These are phyloP conservation scores for Candida xiaguanensis DNA, from an alignment of 805 yeast species.

Conservation along the genomic window DNA sequence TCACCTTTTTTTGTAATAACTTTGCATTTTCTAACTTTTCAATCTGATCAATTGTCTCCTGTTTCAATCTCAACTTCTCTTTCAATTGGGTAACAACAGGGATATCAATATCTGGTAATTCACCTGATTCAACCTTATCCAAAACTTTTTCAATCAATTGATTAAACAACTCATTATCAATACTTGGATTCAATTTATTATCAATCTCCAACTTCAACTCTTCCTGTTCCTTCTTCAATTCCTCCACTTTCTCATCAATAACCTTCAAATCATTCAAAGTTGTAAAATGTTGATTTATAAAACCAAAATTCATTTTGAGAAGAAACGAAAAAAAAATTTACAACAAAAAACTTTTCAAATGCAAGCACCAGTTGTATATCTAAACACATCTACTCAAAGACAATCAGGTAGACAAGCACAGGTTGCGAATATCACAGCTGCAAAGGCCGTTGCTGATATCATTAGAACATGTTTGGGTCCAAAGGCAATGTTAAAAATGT, in stretches of 20 bases:
- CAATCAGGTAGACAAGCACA: slow-evolving; percentile 98
- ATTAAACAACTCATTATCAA: not conserved
- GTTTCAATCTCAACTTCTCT: not conserved
- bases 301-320: slow-evolving; percentile 7
- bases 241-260: slow-evolving; percentile 22
- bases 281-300: slow-evolving; percentile 32
- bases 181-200: not conserved
- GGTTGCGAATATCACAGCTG: slow-evolving; percentile 94
- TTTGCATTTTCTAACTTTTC: not conserved
- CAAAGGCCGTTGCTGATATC: slow-evolving; percentile 98
- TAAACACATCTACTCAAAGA: slow-evolving; percentile 82
- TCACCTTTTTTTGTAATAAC: not conserved
- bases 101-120: not conserved
- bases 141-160: not conserved
- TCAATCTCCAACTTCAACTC: slow-evolving; percentile 6
- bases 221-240: slow-evolving; percentile 18
- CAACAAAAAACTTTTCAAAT: slow-evolving; percentile 17
- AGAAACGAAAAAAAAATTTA: slow-evolving; percentile 1
- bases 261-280: slow-evolving; percentile 29
- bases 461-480: slow-evolving; percentile 98
- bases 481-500: slow-evolving; percentile 97
- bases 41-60: not conserved
- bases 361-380: slow-evolving; percentile 48
- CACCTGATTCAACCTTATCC: not conserved
- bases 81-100: not conserved